phyloP scores from a whole-genome alignment of 306 rosid species.

The Hippophae tibetana region DNA sequence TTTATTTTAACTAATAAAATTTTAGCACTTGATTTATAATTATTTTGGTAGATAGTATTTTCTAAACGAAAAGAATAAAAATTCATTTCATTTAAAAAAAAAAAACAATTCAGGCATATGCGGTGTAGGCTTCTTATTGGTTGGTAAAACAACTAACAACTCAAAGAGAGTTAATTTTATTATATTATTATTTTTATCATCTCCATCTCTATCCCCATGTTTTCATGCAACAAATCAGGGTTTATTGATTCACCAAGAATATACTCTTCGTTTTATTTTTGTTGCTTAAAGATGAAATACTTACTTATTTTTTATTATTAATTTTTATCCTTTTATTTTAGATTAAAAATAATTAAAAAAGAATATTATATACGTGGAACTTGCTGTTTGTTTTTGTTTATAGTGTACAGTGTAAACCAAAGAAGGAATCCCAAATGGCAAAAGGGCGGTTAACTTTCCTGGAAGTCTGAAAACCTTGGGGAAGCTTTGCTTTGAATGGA shows the following conservation, averaged over 20 bases:
- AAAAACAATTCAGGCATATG: neutral
- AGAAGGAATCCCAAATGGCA: constrained; percentile 3
- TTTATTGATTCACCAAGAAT: constrained; percentile 9
- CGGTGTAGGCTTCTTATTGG: constrained; percentile 42
- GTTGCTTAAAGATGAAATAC: neutral
- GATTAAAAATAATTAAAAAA: too few species aligned
- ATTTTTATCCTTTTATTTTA: too few species aligned
- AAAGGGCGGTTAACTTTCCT: constrained; percentile 36
- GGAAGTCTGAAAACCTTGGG: constrained; percentile 32
- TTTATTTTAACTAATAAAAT: too few species aligned
- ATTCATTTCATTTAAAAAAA: too few species aligned
- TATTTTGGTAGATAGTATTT: too few species aligned
- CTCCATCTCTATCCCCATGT: constrained; percentile 19
- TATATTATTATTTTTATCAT: too few species aligned
- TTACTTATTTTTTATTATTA: too few species aligned
- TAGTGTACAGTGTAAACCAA: constrained; percentile 11
- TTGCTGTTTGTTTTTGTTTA: too few species aligned
- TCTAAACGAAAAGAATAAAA: too few species aligned
- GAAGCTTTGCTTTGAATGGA: constrained; percentile 53
- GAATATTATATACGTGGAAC: too few species aligned
- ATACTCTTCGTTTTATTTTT: neutral
- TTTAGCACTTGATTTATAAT: too few species aligned
- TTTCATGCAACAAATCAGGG: constrained; percentile 64
- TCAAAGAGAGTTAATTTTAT: too few species aligned
- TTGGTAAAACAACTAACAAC: constrained; percentile 25